phyloP scores from a whole-genome alignment of 192 early-diverging fungal species.

The Mortierella antarctica region DNA sequence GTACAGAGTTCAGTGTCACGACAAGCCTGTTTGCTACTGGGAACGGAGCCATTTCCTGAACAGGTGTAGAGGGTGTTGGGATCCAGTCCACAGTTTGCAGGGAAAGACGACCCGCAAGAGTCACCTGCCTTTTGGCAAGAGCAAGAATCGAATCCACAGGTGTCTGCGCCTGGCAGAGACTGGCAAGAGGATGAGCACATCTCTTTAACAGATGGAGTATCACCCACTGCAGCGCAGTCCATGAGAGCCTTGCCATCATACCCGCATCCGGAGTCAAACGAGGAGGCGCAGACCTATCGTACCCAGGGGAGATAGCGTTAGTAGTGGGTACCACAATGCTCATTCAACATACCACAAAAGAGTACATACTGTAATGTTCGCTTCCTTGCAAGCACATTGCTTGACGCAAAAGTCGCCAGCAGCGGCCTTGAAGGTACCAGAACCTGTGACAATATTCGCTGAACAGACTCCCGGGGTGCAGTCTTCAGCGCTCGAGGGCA shows the following conservation, averaged over 20 bases:
- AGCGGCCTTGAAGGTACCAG: not conserved
- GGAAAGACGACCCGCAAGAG: not conserved
- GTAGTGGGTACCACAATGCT: not conserved
- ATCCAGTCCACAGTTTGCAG: not conserved
- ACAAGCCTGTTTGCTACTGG: not conserved
- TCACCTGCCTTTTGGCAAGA: not conserved
- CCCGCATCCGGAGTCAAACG: not conserved
- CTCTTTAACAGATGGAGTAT: not conserved
- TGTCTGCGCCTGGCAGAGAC: not conserved
- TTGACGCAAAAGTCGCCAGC: not conserved
- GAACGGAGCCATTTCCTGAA: not conserved
- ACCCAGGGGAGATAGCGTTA: not conserved
- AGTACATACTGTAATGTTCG: not conserved
- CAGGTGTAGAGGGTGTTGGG: not conserved
- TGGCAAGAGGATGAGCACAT: not conserved
- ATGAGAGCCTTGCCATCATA: not conserved
- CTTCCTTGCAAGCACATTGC: constrained; percentile 1
- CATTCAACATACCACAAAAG: not conserved
- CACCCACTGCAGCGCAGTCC: not conserved
- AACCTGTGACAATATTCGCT: not conserved
- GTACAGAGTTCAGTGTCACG: no score
- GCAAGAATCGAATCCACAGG: not conserved
- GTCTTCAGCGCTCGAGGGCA: not conserved
- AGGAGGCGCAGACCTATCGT: not conserved
- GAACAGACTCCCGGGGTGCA: not conserved